Percentiles rank a stretch among this genome's conserved stretches.
Conservation (phyloP, 176 grass and related monocot genomes). For the Carex scoparia region DNA sequence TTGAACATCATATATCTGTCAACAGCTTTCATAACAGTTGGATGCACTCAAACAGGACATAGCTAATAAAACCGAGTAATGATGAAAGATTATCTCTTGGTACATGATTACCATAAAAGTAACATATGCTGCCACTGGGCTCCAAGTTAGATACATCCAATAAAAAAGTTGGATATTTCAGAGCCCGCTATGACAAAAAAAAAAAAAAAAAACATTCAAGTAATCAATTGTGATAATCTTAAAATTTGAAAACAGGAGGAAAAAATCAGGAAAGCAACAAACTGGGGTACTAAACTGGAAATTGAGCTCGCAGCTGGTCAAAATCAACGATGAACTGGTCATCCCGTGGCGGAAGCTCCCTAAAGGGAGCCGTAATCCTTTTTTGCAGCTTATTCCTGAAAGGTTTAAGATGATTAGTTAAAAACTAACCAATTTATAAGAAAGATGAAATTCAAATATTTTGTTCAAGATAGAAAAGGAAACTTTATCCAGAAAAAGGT, state of each 20-base stretch:
- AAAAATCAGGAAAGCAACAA: slow-evolving; percentile 16
- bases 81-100: neutral
- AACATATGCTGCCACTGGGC: neutral
- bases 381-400: slow-evolving; percentile 95
- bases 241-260: neutral
- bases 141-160: neutral
- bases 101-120: neutral
- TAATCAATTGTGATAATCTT: neutral
- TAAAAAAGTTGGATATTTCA: neutral
- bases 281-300: slow-evolving; percentile 39
- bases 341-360: slow-evolving; percentile 62
- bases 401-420: slow-evolving; percentile 18
- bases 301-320: slow-evolving; percentile 50
- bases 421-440: neutral
- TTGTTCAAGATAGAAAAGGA: neutral
- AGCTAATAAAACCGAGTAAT: neutral
- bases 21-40: neutral
- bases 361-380: slow-evolving; percentile 64
- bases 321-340: slow-evolving; percentile 96
- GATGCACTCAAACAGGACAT: neutral
- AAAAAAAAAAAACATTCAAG: neutral
- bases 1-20: neutral
- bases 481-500: neutral
- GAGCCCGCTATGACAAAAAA: neutral
- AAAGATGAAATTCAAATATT: neutral